Evolutionary conservation across 352 stramenopile species (phyloP).

Genomic region (Globisporangium acanthophoron): DNA sequence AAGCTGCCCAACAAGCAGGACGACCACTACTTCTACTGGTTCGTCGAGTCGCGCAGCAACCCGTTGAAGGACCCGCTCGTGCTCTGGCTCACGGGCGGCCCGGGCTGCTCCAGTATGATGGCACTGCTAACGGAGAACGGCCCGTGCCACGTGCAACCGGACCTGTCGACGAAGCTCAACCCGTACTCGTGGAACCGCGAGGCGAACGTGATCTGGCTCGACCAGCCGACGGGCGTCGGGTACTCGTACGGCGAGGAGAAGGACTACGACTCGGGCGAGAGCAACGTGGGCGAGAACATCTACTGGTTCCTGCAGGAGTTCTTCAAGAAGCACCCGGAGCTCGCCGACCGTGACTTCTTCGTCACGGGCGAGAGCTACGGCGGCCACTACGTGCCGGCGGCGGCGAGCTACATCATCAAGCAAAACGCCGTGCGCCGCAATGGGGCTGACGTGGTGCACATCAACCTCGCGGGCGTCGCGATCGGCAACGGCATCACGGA

Average conservation of each 20-base stretch:
- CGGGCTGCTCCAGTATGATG: conserved; percentile 31
- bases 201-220: conserved; percentile 36
- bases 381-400: conserved; percentile 33
- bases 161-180: conserved; percentile 20
- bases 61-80: conserved; percentile 24
- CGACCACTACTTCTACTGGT: conserved; percentile 45
- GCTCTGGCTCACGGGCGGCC: conserved; percentile 34
- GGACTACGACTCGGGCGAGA: conserved; percentile 27
- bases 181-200: conserved; percentile 33
- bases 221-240: conserved; percentile 30
- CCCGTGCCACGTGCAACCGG: conserved; percentile 25
- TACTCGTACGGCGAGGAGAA: conserved; percentile 23
- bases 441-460: conserved; percentile 1
- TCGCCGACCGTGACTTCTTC: conserved; percentile 22
- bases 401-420: conserved; percentile 26
- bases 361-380: conserved; percentile 36
- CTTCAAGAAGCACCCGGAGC: conserved; percentile 27
- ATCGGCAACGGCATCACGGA: conserved; percentile 37
- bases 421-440: conserved; percentile 10
- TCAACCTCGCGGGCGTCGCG: conserved; percentile 32
- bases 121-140: conserved; percentile 33
- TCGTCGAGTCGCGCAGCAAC: conserved; percentile 25
- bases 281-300: conserved; percentile 36
- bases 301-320: conserved; percentile 35
- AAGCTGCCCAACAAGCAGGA: conserved; percentile 32